These are phyloP conservation scores for baker's yeast (Saccharomyces cerevisiae) DNA, from an alignment of 805 yeast genomes.

Conservation along the genomic window DNA sequence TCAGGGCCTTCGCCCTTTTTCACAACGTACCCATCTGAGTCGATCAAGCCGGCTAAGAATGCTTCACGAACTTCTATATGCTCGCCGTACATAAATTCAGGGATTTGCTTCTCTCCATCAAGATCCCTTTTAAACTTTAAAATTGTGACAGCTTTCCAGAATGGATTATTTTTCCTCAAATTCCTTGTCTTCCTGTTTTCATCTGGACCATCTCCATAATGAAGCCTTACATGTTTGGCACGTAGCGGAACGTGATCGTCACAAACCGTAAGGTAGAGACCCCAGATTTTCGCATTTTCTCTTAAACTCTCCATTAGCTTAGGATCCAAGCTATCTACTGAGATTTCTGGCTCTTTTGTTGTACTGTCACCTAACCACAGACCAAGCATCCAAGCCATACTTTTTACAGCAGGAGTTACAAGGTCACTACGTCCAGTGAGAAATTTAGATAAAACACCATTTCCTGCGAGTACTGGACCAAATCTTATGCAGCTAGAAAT, in stretches of 20 bases:
- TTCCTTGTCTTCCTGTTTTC: slow-evolving; percentile 10
- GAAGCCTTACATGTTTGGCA: slow-evolving; percentile 21
- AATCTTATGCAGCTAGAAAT: slow-evolving; percentile 29
- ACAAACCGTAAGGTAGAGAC: slow-evolving; percentile 16
- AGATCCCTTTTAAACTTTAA: slow-evolving; percentile 18
- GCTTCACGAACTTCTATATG: slow-evolving; percentile 36
- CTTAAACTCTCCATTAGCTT: slow-evolving; percentile 20
- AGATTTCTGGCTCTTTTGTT: slow-evolving; percentile 23
- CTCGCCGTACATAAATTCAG: slow-evolving; percentile 31
- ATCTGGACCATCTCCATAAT: slow-evolving; percentile 12
- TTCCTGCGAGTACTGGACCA: slow-evolving; percentile 32
- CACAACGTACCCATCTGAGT: slow-evolving; percentile 32
- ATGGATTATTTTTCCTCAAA: slow-evolving; percentile 22
- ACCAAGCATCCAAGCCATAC: slow-evolving; percentile 36
- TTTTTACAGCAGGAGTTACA: slow-evolving; percentile 18
- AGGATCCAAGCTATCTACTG: slow-evolving; percentile 26
- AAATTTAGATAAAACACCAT: slow-evolving; percentile 25
- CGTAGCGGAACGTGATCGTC: slow-evolving; percentile 17
- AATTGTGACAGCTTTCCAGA: slow-evolving; percentile 25
- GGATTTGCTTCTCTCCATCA: slow-evolving; percentile 29
- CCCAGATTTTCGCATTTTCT: slow-evolving; percentile 23
- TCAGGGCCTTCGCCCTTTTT: slow-evolving; percentile 12
- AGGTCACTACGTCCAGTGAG: slow-evolving; percentile 24
- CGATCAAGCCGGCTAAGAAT: slow-evolving; percentile 39
- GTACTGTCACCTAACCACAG: slow-evolving; percentile 35